Conservation (phyloP, 208 protist genomes). For the Jaenimonas drosophilae region DNA sequence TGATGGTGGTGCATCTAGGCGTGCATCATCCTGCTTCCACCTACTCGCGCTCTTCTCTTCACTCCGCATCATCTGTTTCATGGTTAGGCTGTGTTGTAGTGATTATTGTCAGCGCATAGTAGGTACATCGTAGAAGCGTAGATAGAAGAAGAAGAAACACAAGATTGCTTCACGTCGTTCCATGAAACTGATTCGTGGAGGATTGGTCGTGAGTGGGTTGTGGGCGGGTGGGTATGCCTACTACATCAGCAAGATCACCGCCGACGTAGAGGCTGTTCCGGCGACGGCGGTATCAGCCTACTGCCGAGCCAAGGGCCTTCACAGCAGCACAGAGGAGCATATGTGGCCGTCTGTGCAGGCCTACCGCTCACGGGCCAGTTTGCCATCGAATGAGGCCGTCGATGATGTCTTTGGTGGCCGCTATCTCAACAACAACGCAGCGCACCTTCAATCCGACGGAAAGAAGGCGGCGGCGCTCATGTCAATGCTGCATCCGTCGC, state of each 20-base stretch:
- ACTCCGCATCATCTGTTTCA: no score
- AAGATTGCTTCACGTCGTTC: slow-evolving; percentile 3
- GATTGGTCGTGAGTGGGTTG: slow-evolving; percentile 7
- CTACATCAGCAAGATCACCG: slow-evolving; percentile 8
- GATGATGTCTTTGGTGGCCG: slow-evolving; percentile 9
- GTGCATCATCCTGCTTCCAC: no score
- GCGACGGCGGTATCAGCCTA: slow-evolving; percentile 2
- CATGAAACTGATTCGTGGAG: background rate
- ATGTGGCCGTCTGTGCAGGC: slow-evolving; percentile 6
- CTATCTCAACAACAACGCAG: background rate
- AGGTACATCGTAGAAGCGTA: background rate
- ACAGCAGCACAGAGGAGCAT: background rate
- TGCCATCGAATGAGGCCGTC: slow-evolving; percentile 11
- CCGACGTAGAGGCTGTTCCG: slow-evolving; percentile 7
- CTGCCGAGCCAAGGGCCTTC: background rate
- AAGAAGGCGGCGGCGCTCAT: slow-evolving; percentile 2
- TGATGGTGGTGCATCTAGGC: no score
- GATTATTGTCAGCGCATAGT: background rate
- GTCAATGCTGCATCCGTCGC: background rate
- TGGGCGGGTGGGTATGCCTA: slow-evolving; percentile 3
- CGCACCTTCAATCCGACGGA: slow-evolving; percentile 6
- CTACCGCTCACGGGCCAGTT: slow-evolving; percentile 9
- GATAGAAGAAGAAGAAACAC: background rate
- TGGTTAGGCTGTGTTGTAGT: no score
- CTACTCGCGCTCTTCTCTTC: no score